These are phyloP conservation scores for Oryza longistaminata DNA, from an alignment of 176 grass and related monocot species.

Conservation along the genomic window DNA sequence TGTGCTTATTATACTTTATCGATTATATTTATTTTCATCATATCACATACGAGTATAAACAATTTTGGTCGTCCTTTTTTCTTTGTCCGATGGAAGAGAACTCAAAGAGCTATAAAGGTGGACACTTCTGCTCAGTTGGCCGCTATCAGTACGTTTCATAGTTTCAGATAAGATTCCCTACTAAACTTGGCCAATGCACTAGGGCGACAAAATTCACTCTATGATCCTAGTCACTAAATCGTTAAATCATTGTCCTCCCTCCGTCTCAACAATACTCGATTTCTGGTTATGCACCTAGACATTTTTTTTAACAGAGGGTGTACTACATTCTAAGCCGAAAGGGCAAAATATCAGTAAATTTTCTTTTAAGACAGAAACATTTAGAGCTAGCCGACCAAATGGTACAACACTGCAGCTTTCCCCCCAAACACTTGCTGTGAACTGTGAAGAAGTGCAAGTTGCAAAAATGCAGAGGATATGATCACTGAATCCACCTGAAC, in stretches of 20 bases:
- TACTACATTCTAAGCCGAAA: neutral
- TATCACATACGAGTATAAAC: neutral
- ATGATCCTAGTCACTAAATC: neutral
- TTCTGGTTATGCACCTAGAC: too few relatives aligned
- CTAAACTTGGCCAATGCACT: neutral
- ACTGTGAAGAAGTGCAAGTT: conserved; percentile 13
- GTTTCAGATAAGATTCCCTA: neutral
- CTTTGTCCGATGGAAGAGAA: neutral
- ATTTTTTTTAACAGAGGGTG: too few relatives aligned
- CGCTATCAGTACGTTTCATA: neutral
- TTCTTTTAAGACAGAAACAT: neutral
- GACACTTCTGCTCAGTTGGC: neutral
- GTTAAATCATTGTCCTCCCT: neutral
- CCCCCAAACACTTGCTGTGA: neutral
- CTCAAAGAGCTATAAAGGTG: neutral
- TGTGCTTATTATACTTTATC: neutral
- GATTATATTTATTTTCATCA: neutral
- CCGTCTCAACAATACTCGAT: too few relatives aligned
- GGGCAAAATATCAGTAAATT: neutral
- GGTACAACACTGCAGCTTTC: neutral
- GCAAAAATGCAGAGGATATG: neutral
- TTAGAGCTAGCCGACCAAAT: neutral
- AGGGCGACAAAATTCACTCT: neutral
- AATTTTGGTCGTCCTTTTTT: neutral
- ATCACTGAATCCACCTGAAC: conserved; percentile 45